Conservation (phyloP, 192 early-diverging fungal species). For the Coemansia pectinata region DNA sequence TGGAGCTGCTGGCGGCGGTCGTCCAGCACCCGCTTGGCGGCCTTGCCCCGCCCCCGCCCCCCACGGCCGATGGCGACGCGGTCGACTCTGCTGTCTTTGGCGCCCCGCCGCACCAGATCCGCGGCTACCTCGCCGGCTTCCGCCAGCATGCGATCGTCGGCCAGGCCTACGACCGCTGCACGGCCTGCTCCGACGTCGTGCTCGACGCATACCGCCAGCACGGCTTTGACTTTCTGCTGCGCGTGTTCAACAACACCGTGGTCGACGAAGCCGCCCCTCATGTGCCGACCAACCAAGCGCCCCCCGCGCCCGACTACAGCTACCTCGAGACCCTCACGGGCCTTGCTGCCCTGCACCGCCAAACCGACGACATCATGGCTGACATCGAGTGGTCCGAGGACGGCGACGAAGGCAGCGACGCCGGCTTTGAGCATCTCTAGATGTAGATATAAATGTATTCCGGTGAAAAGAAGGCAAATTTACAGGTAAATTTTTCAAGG, state of each 20-base stretch:
- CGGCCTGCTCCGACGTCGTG: slow-evolving; percentile 77
- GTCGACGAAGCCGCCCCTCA: slow-evolving; percentile 39
- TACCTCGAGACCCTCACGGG: slow-evolving; percentile 89
- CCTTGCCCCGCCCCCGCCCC: slow-evolving; percentile 35
- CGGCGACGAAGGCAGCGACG: slow-evolving; percentile 42
- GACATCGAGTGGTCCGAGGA: slow-evolving; percentile 80
- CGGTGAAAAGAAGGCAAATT: not conserved
- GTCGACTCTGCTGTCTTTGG: slow-evolving; percentile 60
- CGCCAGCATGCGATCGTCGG: slow-evolving; percentile 81
- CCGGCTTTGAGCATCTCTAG: slow-evolving; percentile 38
- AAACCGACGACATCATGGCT: slow-evolving; percentile 70
- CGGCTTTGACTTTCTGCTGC: slow-evolving; percentile 74
- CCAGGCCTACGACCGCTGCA: slow-evolving; percentile 84
- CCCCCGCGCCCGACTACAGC: slow-evolving; percentile 54
- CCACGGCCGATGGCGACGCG: not conserved
- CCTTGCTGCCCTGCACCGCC: slow-evolving; percentile 72
- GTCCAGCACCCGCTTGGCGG: slow-evolving; percentile 69
- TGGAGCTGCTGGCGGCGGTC: slow-evolving; percentile 87
- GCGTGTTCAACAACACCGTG: slow-evolving; percentile 63
- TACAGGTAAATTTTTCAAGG: not conserved
- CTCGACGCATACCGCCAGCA: slow-evolving; percentile 64
- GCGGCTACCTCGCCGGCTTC: slow-evolving; percentile 88
- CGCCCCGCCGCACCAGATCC: slow-evolving; percentile 90
- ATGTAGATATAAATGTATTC: slow-evolving; percentile 1
- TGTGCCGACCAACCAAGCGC: slow-evolving; percentile 3